These are phyloP conservation scores for Fusarium caatingaense DNA, from an alignment of 2,329 filamentous ascomycete species.

Conservation along the genomic window DNA sequence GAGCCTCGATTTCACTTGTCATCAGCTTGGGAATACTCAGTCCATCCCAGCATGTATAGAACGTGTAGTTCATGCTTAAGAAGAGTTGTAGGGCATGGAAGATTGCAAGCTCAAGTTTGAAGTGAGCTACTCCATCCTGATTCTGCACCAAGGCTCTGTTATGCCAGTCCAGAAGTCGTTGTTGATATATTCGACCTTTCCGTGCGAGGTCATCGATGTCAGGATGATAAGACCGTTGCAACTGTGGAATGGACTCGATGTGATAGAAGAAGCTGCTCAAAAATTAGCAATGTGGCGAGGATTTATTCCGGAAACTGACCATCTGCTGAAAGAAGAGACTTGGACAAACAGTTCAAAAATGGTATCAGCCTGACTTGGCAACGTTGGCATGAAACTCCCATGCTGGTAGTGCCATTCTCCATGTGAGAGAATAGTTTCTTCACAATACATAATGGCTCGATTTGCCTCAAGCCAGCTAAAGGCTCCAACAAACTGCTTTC, in stretches of 20 bases:
- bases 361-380: background rate
- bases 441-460: slow-evolving; percentile 43
- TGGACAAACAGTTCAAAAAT: slow-evolving; percentile 24
- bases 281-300: fast-evolving
- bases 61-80: slow-evolving; percentile 41
- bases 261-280: slow-evolving; percentile 33
- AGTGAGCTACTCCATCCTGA: background rate
- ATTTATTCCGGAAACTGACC: background rate
- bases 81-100: slow-evolving; percentile 39
- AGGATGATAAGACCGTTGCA: background rate
- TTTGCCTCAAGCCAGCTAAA: slow-evolving; percentile 42
- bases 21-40: slow-evolving; percentile 17
- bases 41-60: slow-evolving; percentile 36
- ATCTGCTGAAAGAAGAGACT: slow-evolving; percentile 34
- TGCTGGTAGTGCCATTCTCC: background rate
- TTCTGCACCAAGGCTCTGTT: fast-evolving
- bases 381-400: fast-evolving
- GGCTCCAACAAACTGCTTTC: slow-evolving; percentile 31
- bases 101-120: slow-evolving; percentile 19
- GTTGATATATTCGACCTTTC: slow-evolving; percentile 21
- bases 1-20: background rate
- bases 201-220: slow-evolving; percentile 5
- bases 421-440: slow-evolving; percentile 35
- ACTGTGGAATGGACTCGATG: slow-evolving; percentile 23
- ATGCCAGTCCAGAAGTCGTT: slow-evolving; percentile 2